Conservation (phyloP, 2,329 filamentous ascomycete species). For the Lasiodiplodia citricola region DNA sequence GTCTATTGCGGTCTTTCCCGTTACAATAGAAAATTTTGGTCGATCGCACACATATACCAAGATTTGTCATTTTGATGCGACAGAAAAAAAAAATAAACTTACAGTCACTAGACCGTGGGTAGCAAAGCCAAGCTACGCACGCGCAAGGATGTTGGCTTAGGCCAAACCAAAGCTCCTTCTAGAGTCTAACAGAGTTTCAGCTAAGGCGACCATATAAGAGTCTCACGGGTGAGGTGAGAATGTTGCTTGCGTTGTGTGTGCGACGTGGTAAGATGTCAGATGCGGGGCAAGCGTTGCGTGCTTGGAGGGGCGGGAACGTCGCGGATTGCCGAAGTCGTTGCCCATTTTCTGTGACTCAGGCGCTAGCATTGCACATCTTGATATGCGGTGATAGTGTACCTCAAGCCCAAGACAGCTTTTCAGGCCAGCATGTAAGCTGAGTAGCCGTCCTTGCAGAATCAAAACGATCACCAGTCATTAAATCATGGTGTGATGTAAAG, state of each 20-base stretch:
- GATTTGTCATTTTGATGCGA: no score
- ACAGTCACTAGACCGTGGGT: background rate
- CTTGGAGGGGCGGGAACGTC: background rate
- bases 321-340: background rate
- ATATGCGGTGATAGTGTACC: background rate
- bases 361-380: background rate
- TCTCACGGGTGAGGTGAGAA: background rate
- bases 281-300: slow-evolving; percentile 4
- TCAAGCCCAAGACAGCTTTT: background rate
- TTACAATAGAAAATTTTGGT: no score
- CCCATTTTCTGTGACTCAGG: background rate
- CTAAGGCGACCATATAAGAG: background rate
- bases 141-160: background rate
- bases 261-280: background rate
- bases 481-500: background rate
- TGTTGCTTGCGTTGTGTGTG: background rate
- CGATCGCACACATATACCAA: no score
- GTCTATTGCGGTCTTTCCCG: no score
- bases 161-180: background rate
- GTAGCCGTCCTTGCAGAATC: background rate
- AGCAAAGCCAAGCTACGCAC: background rate
- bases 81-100: background rate
- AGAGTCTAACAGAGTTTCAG: background rate
- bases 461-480: background rate
- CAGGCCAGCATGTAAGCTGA: background rate